phyloP scores from a whole-genome alignment of 148 eudicot species.

The Chenopodium album region DNA sequence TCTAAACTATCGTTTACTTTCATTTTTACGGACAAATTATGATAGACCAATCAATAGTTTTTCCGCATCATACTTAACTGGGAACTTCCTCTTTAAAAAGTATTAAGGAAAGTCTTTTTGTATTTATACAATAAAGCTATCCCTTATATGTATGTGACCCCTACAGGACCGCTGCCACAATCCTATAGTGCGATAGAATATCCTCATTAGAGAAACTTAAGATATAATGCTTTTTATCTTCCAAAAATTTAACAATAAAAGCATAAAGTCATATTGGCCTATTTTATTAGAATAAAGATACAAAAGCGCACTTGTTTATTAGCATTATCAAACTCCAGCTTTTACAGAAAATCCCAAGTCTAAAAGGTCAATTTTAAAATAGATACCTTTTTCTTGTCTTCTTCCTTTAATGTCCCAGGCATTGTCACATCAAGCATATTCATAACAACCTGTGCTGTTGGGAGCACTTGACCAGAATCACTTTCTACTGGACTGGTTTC shows the following conservation, averaged over 20 bases:
- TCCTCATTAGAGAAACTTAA: background rate
- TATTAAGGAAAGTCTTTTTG: background rate
- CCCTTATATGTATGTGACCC: background rate
- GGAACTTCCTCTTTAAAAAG: background rate
- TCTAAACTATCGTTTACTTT: too few species aligned
- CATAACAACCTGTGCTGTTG: conserved; percentile 74
- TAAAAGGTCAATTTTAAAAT: background rate
- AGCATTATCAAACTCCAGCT: background rate
- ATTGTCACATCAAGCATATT: conserved; percentile 90
- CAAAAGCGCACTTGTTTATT: background rate
- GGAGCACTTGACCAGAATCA: conserved; percentile 70
- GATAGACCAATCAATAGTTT: background rate
- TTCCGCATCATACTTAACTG: background rate
- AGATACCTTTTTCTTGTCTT: conserved; percentile 74
- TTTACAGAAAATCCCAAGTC: too few species aligned
- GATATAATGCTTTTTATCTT: background rate
- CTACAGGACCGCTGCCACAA: background rate
- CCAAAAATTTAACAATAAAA: background rate
- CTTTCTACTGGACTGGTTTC: conserved; percentile 34
- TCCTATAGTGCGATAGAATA: background rate
- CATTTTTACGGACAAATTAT: background rate
- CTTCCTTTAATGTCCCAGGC: conserved; percentile 80
- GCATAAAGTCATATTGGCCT: background rate
- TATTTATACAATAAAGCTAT: background rate
- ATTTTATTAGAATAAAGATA: background rate